Evolutionary conservation across 164 flowering plant genomes (phyloP).

Genomic region (Vitis vinifera): ASM3070453v1 NC_081815.1:888001-888500

Average conservation of each 20-base stretch:
- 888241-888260: conserved; percentile 13
- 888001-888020: conserved; percentile 35
- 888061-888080: conserved; percentile 47
- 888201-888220: conserved; percentile 51
- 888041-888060: conserved; percentile 46
- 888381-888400: conserved; percentile 22
- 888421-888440: conserved; percentile 32
- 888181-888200: conserved; percentile 43
- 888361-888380: conserved; percentile 21
- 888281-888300: conserved; percentile 60
- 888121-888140: conserved; percentile 33
- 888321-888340: conserved; percentile 21
- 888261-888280: conserved; percentile 38
- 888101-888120: conserved; percentile 49
- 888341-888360: conserved; percentile 25
- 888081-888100: conserved; percentile 51
- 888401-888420: conserved; percentile 19
- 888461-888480: not conserved
- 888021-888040: conserved; percentile 60
- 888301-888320: conserved; percentile 19
- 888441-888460: conserved; percentile 13
- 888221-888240: conserved; percentile 33
- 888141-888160: conserved; percentile 49
- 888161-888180: conserved; percentile 40
- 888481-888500: no score